Evolutionary conservation across 495 filamentous ascomycete species (phyloP).

Genomic region (Cenococcum geophilum): DNA sequence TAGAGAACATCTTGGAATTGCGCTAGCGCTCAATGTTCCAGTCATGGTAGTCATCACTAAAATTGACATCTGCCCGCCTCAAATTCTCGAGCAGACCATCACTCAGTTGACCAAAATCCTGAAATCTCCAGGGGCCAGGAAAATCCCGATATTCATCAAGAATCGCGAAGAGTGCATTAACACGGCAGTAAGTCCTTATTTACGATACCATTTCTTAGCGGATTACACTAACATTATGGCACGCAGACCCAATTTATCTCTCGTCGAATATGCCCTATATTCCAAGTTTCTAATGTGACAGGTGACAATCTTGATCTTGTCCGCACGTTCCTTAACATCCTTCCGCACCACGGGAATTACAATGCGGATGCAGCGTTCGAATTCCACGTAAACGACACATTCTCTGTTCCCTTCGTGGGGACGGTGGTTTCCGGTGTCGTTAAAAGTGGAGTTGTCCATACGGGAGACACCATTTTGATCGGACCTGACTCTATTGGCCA

Average conservation of each 20-base stretch:
- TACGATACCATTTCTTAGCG: too few species aligned
- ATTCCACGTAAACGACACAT: constrained; percentile 94
- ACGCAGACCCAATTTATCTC: constrained; percentile 77
- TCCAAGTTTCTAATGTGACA: constrained; percentile 97
- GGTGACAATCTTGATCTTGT: constrained; percentile 77
- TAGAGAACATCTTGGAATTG: constrained; percentile 88
- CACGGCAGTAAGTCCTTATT: constrained; percentile 53
- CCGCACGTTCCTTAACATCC: constrained; percentile 87
- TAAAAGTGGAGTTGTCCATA: constrained; percentile 79
- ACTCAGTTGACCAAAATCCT: constrained; percentile 86
- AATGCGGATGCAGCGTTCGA: constrained; percentile 84
- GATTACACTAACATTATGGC: not conserved
- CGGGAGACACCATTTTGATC: constrained; percentile 81
- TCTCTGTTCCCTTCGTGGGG: constrained; percentile 96
- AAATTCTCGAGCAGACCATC: constrained; percentile 90
- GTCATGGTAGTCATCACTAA: constrained; percentile 99
- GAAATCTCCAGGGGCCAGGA: constrained; percentile 86
- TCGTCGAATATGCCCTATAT: constrained; percentile 92
- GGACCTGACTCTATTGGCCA: constrained; percentile 90
- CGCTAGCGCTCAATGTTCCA: constrained; percentile 88
- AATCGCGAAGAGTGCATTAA: constrained; percentile 85
- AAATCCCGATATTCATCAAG: constrained; percentile 98
- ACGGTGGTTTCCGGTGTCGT: constrained; percentile 95
- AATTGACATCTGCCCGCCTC: constrained; percentile 96
- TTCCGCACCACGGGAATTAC: constrained; percentile 92